Conservation (phyloP, 1,139 yeast species). For the Pichia sp. region DNA sequence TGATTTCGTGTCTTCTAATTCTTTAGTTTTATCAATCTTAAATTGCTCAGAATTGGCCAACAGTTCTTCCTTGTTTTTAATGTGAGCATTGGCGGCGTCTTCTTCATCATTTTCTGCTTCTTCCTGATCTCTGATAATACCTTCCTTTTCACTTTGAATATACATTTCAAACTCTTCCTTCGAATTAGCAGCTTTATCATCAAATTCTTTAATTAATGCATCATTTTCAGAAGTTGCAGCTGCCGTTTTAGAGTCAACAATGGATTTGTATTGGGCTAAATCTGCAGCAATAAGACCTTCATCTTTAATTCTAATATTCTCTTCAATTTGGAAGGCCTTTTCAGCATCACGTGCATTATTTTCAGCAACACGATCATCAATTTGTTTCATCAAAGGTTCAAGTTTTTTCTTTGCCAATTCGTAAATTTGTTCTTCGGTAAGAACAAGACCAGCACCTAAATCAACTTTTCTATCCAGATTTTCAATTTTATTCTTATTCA, state of each 20-base stretch:
- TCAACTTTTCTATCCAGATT: conserved; percentile 47
- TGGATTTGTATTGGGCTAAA: conserved; percentile 37
- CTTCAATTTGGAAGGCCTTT: conserved; percentile 38
- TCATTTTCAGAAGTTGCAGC: conserved; percentile 39
- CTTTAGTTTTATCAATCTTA: conserved; percentile 43
- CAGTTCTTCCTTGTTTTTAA: conserved; percentile 40
- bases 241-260: conserved; percentile 37
- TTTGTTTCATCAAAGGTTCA: conserved; percentile 47
- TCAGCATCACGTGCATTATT: conserved; percentile 35
- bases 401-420: conserved; percentile 53
- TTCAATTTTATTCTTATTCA: conserved; percentile 38
- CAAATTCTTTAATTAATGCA: conserved; percentile 33
- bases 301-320: conserved; percentile 37
- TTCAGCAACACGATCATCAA: conserved; percentile 45
- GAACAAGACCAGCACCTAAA: conserved; percentile 48
- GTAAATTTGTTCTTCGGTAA: conserved; percentile 50
- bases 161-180: conserved; percentile 34
- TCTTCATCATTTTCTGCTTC: conserved; percentile 44
- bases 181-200: conserved; percentile 27
- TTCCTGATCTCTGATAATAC: conserved; percentile 41
- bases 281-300: conserved; percentile 39
- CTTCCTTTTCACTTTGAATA: conserved; percentile 36
- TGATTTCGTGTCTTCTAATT: conserved; percentile 42
- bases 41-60: conserved; percentile 42
- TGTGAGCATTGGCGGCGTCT: conserved; percentile 44